Base-by-base conservation (phyloP, 805 yeast species). In the Yarrowia sp. region DNA sequence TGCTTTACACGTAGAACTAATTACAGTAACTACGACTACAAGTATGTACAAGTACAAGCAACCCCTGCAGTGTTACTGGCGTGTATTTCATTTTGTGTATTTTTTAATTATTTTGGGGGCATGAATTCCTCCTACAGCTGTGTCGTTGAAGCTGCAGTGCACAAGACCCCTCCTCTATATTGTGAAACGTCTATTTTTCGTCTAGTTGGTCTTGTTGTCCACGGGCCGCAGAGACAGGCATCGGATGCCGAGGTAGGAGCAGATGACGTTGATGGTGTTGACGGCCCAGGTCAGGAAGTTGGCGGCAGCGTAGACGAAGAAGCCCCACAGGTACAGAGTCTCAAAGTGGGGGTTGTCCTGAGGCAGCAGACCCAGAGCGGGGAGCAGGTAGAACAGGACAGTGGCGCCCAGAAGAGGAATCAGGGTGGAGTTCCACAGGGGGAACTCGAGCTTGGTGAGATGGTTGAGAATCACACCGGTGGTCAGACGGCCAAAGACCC, bases 191-290 rank as follows among this genome's bases (percentile, higher is more conserved):
- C 51, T 44, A 44, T 29, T 24, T 47, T 47, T 24, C n/a, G 18
- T 51, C 58, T 51, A 51, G 42, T 51, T 51, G 42, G 58, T 51
- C 42, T 51, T 60, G 39, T 41, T 62, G 32, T 47, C 71, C 88
- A 88, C 69, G 90, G 88, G 32, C 87, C 80, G 68, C 25, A 55
- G 47, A 27, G 61, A 55, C 61, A 92, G 81, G 6, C 96, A 94
- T 74, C 85, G 87, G 66, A 93, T 91, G 71, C 90, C 97, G 68
- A 93, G 78, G 70, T 83, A 91, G 65, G 85, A 91, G 73, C 84
- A 82, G 68, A 93, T 85, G 68, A 89, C 85, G 66, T 89, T 94
- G 47, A 85, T 78, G 53, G 93, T 84, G 68, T 90, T 87, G 75
- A 31, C 82, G 77, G 78, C 87, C 89, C 68, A 90, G 75, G 25